Conservation (phyloP, 164 flowering plant genomes). For the Stephania cephalantha region DNA sequence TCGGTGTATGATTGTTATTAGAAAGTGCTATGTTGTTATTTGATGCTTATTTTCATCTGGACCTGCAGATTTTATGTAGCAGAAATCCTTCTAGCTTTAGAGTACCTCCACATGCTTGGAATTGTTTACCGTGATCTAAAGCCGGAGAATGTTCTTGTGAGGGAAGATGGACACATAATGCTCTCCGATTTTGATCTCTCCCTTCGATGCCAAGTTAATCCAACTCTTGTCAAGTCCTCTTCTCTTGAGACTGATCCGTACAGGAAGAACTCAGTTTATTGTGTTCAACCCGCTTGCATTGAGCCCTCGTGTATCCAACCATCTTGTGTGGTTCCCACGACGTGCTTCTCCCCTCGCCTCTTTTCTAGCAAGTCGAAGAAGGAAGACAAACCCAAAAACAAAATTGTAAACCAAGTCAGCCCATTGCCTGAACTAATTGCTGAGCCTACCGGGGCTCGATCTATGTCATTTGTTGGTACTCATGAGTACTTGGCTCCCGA, state of each 20-base stretch:
- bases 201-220: constrained; percentile 74
- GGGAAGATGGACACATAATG: constrained; percentile 95
- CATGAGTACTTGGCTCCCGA: constrained; percentile 92
- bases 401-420: constrained; percentile 63
- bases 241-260: constrained; percentile 52
- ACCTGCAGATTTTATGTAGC: constrained; percentile 78
- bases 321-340: constrained; percentile 69
- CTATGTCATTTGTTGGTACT: constrained; percentile 94
- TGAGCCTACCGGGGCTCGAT: constrained; percentile 82
- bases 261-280: constrained; percentile 49
- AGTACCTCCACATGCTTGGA: constrained; percentile 94
- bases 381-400: constrained; percentile 57
- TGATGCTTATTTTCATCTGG: neutral
- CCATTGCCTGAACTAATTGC: constrained; percentile 91
- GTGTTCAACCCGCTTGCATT: constrained; percentile 76
- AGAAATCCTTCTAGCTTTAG: constrained; percentile 73
- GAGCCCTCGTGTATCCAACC: constrained; percentile 83
- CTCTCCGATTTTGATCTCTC: constrained; percentile 91
- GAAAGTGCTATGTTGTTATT: neutral
- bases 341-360: constrained; percentile 75
- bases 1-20: neutral
- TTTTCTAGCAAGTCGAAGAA: constrained; percentile 73
- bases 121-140: constrained; percentile 85
- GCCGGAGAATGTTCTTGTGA: constrained; percentile 90
- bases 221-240: constrained; percentile 63